phyloP scores from a whole-genome alignment of 495 filamentous ascomycete species.

The Cudoniella acicularis region DNA sequence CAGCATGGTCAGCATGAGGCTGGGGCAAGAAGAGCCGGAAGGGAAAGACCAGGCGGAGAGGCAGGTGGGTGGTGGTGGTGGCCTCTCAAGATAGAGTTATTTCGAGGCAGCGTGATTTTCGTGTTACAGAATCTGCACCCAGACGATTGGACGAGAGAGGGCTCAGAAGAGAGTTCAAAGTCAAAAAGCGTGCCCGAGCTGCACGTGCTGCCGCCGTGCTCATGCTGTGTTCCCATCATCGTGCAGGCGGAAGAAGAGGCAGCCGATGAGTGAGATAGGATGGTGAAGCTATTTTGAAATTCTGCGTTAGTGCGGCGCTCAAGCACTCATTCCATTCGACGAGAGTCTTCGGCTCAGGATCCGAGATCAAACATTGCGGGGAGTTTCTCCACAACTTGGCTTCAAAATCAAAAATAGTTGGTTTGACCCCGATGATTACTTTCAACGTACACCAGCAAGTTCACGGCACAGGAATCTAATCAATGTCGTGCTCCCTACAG shows the following conservation, averaged over 20 bases:
- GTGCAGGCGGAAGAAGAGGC: neutral
- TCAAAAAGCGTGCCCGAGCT: neutral
- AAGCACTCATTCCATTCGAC: neutral
- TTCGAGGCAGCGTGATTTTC: constrained; percentile 37
- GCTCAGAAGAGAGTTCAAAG: neutral
- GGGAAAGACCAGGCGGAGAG: neutral
- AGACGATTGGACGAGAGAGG: neutral
- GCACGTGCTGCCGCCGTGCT: constrained; percentile 4
- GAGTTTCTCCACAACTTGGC: neutral
- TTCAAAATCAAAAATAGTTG: too few species aligned
- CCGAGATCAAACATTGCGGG: neutral
- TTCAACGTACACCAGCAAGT: neutral
- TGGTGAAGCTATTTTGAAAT: constrained; percentile 9
- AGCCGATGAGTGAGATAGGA: neutral
- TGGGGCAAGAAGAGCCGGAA: neutral
- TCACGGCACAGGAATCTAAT: neutral
- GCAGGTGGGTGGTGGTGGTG: too few species aligned
- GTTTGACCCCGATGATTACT: neutral
- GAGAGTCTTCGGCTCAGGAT: neutral
- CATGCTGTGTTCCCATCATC: neutral
- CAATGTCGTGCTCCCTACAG: neutral
- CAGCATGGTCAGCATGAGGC: neutral
- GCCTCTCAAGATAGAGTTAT: neutral
- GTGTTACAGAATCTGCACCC: constrained; percentile 13
- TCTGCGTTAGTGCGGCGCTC: neutral